These are phyloP conservation scores for Leccinum obscurum DNA, from an alignment of 768 basidiomycete species.

Conservation along the genomic window DNA sequence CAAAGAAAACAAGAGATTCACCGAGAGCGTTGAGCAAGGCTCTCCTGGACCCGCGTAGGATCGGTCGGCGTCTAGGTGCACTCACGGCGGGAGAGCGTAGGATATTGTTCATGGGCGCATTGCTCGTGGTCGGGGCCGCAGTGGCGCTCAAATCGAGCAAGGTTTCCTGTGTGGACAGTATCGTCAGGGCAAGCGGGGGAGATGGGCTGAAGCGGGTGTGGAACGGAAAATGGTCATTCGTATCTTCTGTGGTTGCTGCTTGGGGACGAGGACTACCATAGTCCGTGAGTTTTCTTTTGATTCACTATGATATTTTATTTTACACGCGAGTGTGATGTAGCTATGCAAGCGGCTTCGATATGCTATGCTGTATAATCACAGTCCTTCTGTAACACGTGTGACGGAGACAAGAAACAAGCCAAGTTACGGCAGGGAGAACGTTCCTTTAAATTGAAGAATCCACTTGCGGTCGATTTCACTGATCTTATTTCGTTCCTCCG, in stretches of 20 bases:
- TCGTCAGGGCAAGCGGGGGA: constrained; percentile 13
- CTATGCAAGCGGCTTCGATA: constrained; percentile 1
- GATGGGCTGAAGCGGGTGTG: constrained; percentile 28
- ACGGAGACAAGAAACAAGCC: neutral
- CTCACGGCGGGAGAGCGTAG: constrained; percentile 31
- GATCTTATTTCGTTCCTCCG: neutral
- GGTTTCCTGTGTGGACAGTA: constrained; percentile 14
- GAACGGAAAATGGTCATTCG: constrained; percentile 23
- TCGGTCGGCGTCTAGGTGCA: constrained; percentile 23
- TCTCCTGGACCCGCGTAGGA: constrained; percentile 16
- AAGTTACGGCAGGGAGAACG: neutral
- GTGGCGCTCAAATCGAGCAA: constrained; percentile 43
- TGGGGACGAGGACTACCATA: constrained; percentile 31
- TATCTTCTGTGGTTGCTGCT: constrained; percentile 25
- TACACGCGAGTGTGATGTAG: neutral
- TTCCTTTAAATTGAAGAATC: neutral
- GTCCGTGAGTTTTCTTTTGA: neutral
- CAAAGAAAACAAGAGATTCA: constrained; percentile 23
- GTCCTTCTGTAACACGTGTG: neutral
- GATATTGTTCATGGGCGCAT: constrained; percentile 58
- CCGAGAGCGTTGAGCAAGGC: constrained; percentile 9
- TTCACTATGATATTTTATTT: neutral
- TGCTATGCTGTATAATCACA: neutral
- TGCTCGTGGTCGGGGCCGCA: constrained; percentile 69
- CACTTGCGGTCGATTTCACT: neutral